Evolutionary conservation across 2,329 filamentous ascomycete genomes (phyloP), one percentile per base, ranked within the genome.

Genomic region (Xylariaceae sp.): DNA sequence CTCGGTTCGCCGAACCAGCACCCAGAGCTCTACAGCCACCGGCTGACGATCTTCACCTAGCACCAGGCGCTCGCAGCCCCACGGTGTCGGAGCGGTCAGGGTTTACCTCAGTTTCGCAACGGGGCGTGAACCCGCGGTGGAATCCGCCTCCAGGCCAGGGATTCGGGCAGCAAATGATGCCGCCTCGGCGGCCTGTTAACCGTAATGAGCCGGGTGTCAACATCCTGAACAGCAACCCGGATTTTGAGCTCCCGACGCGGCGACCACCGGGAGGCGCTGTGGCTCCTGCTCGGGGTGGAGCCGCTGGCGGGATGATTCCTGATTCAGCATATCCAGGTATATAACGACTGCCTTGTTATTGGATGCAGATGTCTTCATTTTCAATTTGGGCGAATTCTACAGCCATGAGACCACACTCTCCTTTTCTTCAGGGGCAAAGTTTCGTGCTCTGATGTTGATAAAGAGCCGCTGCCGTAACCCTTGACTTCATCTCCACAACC

Each of bases 81-180:
- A 83, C 86, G 31, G 82, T 86, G 62, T 93, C 88, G 56, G 90
- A 96, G 65, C 81, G 83, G 19, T 93, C 86, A 42, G 89, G 88
- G 61, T 97, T 96, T 71, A 97, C 93, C 1, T 94, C 89, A 11
- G 87, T 97, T 42, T 93, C 88, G 0, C 91, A 97, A 70, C 82
- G 93, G 33, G 88, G 89, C 1, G 75, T 97, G 49, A 97, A 97
- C 68, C 93, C 92, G 6, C 85, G 86, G 54, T 97, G 93, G 92
- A 83, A 88, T 56, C 83, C 81, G 2, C 75, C 77, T 31, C 73
- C 78, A 70, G 71, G 13, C 68, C 73, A 14, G 48, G 72, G 73
- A 9, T 75, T 71, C 60, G 22, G 22, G 7, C 74, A 63, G 60
- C 75, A 69, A 60, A 73, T 63, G 65, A 73, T 71, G 50, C 73